A percentile compares a stretch with the other conserved stretches of the same genome.
These are phyloP conservation scores for Angomonas desouzai DNA, from an alignment of 208 protist species.

Conservation along the genomic window DNA sequence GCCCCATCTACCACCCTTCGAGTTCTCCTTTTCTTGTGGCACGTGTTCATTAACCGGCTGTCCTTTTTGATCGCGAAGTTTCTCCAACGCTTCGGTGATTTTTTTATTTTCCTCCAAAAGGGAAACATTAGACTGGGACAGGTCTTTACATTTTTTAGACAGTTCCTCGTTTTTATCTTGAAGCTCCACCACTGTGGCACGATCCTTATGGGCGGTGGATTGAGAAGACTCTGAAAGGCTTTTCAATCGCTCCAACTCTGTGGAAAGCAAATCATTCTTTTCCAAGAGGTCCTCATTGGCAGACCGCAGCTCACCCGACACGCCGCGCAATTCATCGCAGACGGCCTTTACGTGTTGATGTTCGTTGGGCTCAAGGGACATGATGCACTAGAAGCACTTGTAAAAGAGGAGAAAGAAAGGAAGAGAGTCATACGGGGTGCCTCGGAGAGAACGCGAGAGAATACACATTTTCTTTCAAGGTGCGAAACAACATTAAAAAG, in stretches of 20 bases:
- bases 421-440: conserved; percentile 10
- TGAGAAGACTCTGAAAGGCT: no score
- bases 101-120: not conserved
- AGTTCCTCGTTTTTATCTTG: not conserved
- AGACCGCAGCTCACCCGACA: not conserved
- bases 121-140: not conserved
- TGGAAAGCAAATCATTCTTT: not conserved
- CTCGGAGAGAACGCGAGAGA: no score
- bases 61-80: not conserved
- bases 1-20: not conserved
- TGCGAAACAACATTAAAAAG: no score
- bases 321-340: not conserved
- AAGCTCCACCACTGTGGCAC: no score
- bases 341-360: not conserved
- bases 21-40: no score
- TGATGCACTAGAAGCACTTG: not conserved
- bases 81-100: not conserved
- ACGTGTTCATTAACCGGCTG: not conserved
- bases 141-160: not conserved
- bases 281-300: not conserved
- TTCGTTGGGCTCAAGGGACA: not conserved
- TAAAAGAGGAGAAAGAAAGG: not conserved
- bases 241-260: no score
- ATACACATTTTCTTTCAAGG: no score
- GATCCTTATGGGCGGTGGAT: no score